phyloP scores from a whole-genome alignment of 352 stramenopile genomes.

The Phytophthora boehmeriae region DNA sequence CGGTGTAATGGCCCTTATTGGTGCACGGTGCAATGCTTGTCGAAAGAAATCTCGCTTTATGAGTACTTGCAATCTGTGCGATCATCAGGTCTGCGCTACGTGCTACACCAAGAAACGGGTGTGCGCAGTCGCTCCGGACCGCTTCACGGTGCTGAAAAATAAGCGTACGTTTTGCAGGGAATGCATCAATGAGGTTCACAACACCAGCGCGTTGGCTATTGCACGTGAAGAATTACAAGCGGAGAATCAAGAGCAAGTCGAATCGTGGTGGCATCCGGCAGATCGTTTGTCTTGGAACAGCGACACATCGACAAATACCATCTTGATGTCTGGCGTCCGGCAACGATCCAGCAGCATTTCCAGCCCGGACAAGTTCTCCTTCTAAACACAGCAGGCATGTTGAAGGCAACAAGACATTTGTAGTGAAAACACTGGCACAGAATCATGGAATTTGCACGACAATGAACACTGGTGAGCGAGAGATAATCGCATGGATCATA shows the following conservation, averaged over 20 bases:
- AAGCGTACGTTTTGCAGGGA: constrained; percentile 32
- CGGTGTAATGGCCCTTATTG: constrained; percentile 2
- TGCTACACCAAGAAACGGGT: constrained; percentile 30
- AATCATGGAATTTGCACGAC: no score
- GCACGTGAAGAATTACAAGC: constrained; percentile 28
- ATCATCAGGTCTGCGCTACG: constrained; percentile 18
- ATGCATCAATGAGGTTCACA: constrained; percentile 23
- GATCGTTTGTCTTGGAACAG: constrained; percentile 13
- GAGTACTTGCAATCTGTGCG: constrained; percentile 28
- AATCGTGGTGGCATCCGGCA: constrained; percentile 5
- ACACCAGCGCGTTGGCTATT: constrained; percentile 19
- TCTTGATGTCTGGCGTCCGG: constrained; percentile 10
- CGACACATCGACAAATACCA: constrained; percentile 4
- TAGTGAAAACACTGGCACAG: no score
- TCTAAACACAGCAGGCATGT: constrained; percentile 3
- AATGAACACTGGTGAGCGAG: neutral
- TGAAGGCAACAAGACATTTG: neutral
- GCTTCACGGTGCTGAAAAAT: constrained; percentile 26
- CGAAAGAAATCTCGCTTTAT: constrained; percentile 22
- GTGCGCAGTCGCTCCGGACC: constrained; percentile 27
- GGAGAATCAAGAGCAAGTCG: constrained; percentile 8
- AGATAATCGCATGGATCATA: constrained; percentile 5
- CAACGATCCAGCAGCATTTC: constrained; percentile 25
- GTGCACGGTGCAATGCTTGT: constrained; percentile 16
- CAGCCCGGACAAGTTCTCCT: constrained; percentile 7